Evolutionary conservation across 345 rosid species (phyloP), one percentile per base, ranked within the genome.

Genomic region (Xanthoceras sorbifolium): DNA sequence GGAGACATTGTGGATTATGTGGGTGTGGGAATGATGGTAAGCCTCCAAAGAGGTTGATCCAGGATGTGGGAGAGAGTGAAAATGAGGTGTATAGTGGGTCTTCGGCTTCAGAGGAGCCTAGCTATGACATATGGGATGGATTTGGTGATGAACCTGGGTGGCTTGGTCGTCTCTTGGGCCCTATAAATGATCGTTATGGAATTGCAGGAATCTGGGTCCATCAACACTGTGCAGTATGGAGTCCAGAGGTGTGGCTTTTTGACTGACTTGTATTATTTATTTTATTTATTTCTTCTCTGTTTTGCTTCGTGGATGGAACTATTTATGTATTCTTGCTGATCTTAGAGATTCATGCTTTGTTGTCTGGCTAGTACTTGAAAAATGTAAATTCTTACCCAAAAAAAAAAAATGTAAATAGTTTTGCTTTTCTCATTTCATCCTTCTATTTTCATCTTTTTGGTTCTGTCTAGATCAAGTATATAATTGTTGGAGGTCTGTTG

Each of bases 181-280:
- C 99, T 69, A 82, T 93, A 81, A 93, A 93, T 72, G 99, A 95
- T 77, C 97, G 97, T 15, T 84, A 91, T 86, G 99, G 99, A 73
- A 93, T 95, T 84, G 94, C 99, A 83, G 90, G 98, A 83, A 95
- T 91, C 54, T 95, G 99, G 99, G 99, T 93, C 87, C 99, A 93
- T 86, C 99, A 92, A 86, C 86, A 90, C 59, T 95, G 99, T 78
- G 98, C 99, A 22, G 98, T 95, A 38, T 95, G 98, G 98, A 95
- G 99, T 89, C 99, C 99, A 11, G 99, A 95, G 99, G 99, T 93
- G 77, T 44, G 71, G 42, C 66, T 48, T 50, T 73, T 52, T 44
- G 10, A 60, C 63, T 65, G 22, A 71, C 34, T 73, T 69, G 74
- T 76, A 69, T 61, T 55, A n/a, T 69, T 34, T 46, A 23, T 50